A percentile compares a stretch with the other conserved stretches of the same genome.
phyloP scores from a whole-genome alignment of 495 filamentous ascomycete genomes.

The Annulohypoxylon bovei region DNA sequence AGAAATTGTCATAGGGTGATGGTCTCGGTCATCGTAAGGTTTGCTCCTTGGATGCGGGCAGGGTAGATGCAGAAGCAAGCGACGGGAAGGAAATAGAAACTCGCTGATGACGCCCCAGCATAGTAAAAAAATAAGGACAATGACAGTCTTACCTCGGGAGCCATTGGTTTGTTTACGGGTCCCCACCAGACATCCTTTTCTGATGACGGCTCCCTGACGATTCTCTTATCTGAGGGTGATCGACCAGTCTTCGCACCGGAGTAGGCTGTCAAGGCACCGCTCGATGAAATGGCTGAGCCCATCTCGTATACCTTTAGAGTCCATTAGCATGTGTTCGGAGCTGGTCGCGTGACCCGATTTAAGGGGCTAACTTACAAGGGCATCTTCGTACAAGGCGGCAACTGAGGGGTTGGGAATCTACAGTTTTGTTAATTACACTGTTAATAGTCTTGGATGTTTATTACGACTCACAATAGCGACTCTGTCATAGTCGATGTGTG shows the following conservation, averaged over 20 bases:
- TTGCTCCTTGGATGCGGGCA: not conserved
- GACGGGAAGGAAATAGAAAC: slow-evolving; percentile 6
- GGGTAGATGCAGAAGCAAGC: slow-evolving; percentile 8
- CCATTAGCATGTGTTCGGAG: slow-evolving; percentile 30
- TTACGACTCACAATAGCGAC: slow-evolving; percentile 84
- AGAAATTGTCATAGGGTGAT: slow-evolving; percentile 17
- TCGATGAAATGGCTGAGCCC: slow-evolving; percentile 94
- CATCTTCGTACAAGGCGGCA: slow-evolving; percentile 97
- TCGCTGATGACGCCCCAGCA: not conserved
- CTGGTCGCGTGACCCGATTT: slow-evolving; percentile 27
- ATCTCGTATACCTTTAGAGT: slow-evolving; percentile 80
- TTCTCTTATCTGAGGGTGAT: slow-evolving; percentile 95
- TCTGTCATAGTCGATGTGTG: slow-evolving; percentile 99
- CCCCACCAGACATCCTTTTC: slow-evolving; percentile 89
- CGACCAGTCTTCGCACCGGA: slow-evolving; percentile 98
- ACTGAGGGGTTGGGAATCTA: slow-evolving; percentile 91
- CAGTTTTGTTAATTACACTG: slow-evolving; percentile 35
- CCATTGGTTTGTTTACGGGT: slow-evolving; percentile 99
- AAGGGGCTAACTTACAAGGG: slow-evolving; percentile 64
- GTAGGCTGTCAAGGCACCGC: slow-evolving; percentile 94
- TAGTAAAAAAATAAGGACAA: slow-evolving; percentile 7
- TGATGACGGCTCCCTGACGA: slow-evolving; percentile 90
- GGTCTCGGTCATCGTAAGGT: not conserved
- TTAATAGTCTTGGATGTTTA: not conserved
- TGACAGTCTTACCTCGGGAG: slow-evolving; percentile 80